A percentile compares a stretch with the other conserved stretches of the same genome.
Evolutionary conservation across 495 filamentous ascomycete species (phyloP).

Genomic region (Corynascus novoguineensis): DNA sequence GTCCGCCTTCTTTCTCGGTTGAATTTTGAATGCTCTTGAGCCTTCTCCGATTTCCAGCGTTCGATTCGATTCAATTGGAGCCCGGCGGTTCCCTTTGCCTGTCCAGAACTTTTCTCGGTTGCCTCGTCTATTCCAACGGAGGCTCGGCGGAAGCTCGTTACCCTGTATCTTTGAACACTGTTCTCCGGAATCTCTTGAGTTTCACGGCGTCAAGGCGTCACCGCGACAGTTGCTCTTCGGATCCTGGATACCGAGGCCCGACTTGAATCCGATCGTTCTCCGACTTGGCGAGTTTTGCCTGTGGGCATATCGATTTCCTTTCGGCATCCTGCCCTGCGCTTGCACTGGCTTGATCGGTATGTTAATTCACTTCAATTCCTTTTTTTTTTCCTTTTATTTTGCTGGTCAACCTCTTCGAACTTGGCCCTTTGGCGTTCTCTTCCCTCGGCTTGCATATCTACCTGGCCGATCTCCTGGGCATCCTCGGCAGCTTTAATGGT

Average conservation of each 20-base stretch:
- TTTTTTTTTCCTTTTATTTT: neutral
- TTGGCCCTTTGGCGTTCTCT: neutral
- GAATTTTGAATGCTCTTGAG: neutral
- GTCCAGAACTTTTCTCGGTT: conserved; percentile 12
- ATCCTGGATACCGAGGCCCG: conserved; percentile 26
- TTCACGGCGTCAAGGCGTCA: conserved; percentile 28
- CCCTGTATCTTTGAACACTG: conserved; percentile 20
- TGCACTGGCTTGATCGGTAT: conserved; percentile 9
- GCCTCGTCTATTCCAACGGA: conserved; percentile 10
- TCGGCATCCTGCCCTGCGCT: conserved; percentile 19
- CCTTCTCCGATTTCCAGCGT: neutral
- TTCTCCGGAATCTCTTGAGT: conserved; percentile 22
- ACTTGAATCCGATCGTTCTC: too few relatives aligned
- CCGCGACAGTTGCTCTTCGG: conserved; percentile 22
- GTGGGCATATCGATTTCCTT: conserved; percentile 15
- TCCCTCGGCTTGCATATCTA: neutral
- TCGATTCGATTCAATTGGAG: neutral
- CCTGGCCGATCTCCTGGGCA: neutral
- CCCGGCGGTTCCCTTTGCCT: conserved; percentile 7
- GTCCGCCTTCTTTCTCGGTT: conserved; percentile 4
- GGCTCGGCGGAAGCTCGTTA: neutral
- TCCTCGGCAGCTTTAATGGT: neutral
- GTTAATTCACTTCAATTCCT: conserved; percentile 9
- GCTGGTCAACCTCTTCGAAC: neutral
- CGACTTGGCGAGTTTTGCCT: conserved; percentile 11